phyloP scores from a whole-genome alignment of 371 early-diverging fungal species.

The Hamiltosporidium magnivora region DNA sequence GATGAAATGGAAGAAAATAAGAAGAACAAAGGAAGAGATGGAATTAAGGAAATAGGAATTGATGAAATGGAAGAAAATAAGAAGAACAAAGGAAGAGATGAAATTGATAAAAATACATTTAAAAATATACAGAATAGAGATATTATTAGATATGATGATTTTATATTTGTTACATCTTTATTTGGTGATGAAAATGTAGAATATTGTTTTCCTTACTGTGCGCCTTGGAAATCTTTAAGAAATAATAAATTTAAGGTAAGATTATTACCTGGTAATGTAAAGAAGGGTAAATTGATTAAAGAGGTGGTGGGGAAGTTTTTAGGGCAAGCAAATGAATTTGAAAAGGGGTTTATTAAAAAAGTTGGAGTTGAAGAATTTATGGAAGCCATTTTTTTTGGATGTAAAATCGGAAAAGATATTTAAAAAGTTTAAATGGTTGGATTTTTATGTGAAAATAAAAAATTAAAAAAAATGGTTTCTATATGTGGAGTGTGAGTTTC shows the following conservation, averaged over 20 bases:
- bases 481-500: too few species aligned
- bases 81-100: not conserved
- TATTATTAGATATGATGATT: constrained; percentile 1
- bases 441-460: too few species aligned
- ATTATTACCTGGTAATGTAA: constrained; percentile 45
- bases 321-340: too few species aligned
- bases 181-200: constrained; percentile 16
- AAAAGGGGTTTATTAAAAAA: too few species aligned
- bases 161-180: constrained; percentile 9
- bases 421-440: too few species aligned
- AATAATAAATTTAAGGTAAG: constrained; percentile 41
- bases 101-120: constrained; percentile 10
- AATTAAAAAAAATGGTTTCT: too few species aligned
- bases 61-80: too few species aligned
- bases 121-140: constrained; percentile 7
- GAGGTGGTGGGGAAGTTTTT: constrained; percentile 37
- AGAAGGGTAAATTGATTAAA: constrained; percentile 51
- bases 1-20: too few species aligned
- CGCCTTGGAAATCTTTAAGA: constrained; percentile 38
- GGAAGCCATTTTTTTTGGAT: too few species aligned
- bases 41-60: too few species aligned
- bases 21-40: not conserved
- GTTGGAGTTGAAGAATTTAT: too few species aligned
- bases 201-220: constrained; percentile 39
- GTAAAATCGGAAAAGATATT: too few species aligned